Evolutionary conservation across 2,329 filamentous ascomycete species (phyloP), one percentile per base, ranked within the genome.

Genomic region (Myriosclerotinia scirpicola): DNA sequence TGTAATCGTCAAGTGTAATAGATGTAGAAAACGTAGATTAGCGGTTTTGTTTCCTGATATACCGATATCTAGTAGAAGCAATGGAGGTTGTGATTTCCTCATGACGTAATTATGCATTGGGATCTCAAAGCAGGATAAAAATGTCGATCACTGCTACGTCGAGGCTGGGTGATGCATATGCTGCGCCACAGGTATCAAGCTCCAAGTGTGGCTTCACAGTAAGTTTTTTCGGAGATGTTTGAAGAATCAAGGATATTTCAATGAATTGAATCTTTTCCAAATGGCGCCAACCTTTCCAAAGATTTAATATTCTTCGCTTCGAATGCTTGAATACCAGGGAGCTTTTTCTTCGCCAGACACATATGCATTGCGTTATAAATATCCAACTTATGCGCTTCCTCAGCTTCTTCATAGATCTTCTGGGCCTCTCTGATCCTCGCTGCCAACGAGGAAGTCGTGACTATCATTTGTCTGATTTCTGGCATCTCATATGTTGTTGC

Each of bases 61-160:
- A 38, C 2, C 5, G 5, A 54, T 38, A 38, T 50, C 2, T 26
- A 15, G 7, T 60, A 50, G 12, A 38, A 52, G 22, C 1, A 1
- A 15, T 6, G 22, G 3, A 34, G 46, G 8, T 26, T 26, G 34
- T 26, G 5, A 54, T 22, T 40, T 38, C 5, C 22, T 63, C 20
- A 36, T 42, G 60, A 63, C 60, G 46, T 63, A 63, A 63, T 42
- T 30, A 54, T 42, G 50, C 60, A 63, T 54, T 36, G 34, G 20
- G 22, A 34, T 42, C 60, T 34, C 6, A 54, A 63, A 54, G 34
- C 46, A 63, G 48, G 46, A 63, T 53, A 30, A 40, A 20, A 22
- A 2, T 42, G 34, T 54, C 48, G 60, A 63, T 42, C 48, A 52
- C 17, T 62, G 15, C 59, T 54, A 38, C 34, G n/a, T 30, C 30